Base-by-base conservation (phyloP, 139 green algal genomes). In the Tetradesmus lagerheimii region DNA sequence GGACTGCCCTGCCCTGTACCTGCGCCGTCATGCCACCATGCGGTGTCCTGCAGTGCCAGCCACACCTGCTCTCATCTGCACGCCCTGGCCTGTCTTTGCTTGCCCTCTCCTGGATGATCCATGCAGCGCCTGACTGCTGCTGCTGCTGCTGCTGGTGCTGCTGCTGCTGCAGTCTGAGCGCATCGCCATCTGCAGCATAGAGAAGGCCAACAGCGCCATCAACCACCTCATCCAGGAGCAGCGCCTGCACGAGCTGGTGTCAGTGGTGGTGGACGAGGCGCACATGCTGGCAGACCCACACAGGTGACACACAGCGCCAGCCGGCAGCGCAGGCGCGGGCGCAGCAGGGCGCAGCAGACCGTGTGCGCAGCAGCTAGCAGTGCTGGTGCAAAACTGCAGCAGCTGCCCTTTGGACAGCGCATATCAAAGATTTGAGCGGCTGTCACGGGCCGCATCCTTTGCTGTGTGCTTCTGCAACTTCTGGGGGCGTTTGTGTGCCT, bases 191-290 rank as follows among this genome's bases (percentile, higher is more conserved):
- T 96, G 93, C 92, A 99, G 96, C 71, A 98, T 98, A 41, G 97
- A 99, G 93, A 98, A 97, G 90, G 97, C 97, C 80, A 99, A 99
- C 91, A 85, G 84, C 27, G 62, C 98, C 20, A 89, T 98, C 12
- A 96, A 94, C 88, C 53, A 80, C 23, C 92, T 97, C 89, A 80
- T 96, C 50, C 93, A 95, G 90, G 95, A 98, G 71, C 89, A 94
- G 15, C 91, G 90, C 66, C 84, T 99, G 76, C 87, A 92, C 23
- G 90, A 96, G 83, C 91, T 98, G 66, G 92, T 90, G 11, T 91
- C 93, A 9, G 91, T 99, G 5, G 93, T 98, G 0, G 94, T 99
- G 41, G 97, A 99, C 86, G 97, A 99, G 89, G 92, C 98, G 76
- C 97, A 99, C 95, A 99, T 99, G 94, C 90, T 96, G 67, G 95